phyloP scores from a whole-genome alignment of 768 basidiomycete genomes.

The Lactarius hatsudake region DNA sequence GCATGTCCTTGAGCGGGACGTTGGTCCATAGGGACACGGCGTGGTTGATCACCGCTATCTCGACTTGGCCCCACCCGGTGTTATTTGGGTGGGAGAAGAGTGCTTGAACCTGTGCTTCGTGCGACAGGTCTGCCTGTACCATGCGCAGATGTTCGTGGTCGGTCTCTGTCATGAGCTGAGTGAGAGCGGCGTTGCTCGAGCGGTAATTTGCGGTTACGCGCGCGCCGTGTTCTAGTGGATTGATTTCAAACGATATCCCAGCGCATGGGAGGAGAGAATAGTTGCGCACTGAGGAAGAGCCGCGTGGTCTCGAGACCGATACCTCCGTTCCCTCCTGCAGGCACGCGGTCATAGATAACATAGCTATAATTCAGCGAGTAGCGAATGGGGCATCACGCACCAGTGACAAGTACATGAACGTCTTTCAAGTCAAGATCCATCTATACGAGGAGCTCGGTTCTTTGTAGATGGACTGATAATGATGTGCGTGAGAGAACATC shows the following conservation, averaged over 20 bases:
- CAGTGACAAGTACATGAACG: conserved; percentile 63
- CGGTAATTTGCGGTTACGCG: conserved; percentile 73
- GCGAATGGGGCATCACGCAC: conserved; percentile 34
- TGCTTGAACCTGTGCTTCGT: conserved; percentile 49
- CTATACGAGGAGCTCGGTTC: too few species aligned
- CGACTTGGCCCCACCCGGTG: conserved; percentile 42
- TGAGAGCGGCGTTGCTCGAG: conserved; percentile 44
- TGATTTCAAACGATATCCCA: too few species aligned
- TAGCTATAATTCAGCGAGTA: too few species aligned
- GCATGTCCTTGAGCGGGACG: conserved; percentile 53
- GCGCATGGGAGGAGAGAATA: neutral
- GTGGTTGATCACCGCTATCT: conserved; percentile 62
- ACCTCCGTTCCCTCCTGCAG: conserved; percentile 67
- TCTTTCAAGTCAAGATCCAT: too few species aligned
- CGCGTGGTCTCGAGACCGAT: conserved; percentile 65
- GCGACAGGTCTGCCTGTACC: conserved; percentile 57
- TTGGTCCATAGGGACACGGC: conserved; percentile 48
- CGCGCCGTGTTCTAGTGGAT: conserved; percentile 53
- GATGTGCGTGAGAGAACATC: too few species aligned
- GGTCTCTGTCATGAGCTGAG: conserved; percentile 34
- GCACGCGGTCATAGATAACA: neutral
- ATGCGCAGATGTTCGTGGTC: conserved; percentile 30
- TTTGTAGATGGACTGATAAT: too few species aligned
- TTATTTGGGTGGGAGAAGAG: conserved; percentile 43
- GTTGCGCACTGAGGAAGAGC: conserved; percentile 48